Evolutionary conservation across 495 filamentous ascomycete genomes (phyloP).

Genomic region (Tuber microsphaerosporum): DNA sequence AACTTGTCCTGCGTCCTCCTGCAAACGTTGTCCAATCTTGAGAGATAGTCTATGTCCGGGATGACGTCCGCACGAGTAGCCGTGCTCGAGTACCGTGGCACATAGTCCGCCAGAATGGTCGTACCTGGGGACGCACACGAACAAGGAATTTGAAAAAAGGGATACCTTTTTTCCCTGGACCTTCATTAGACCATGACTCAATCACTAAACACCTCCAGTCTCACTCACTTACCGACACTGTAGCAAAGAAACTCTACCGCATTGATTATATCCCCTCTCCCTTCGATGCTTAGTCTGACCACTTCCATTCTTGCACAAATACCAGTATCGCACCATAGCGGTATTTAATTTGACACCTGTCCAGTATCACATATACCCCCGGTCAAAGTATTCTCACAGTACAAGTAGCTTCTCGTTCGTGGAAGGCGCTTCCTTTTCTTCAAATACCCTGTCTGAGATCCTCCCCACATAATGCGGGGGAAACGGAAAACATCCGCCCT

Average conservation of each 20-base stretch:
- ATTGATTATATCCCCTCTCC: not conserved
- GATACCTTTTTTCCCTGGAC: not conserved
- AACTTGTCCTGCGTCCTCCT: not conserved
- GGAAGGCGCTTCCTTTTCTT: not conserved
- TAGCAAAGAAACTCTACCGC: not conserved
- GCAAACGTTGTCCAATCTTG: not conserved
- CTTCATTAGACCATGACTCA: not conserved
- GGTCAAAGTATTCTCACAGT: not conserved
- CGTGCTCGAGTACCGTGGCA: not conserved
- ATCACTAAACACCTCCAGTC: not conserved
- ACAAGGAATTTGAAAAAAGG: not conserved
- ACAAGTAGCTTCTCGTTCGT: not conserved
- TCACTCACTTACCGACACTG: too few relatives aligned
- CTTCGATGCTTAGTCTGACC: not conserved
- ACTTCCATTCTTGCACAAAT: not conserved
- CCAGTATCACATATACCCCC: not conserved
- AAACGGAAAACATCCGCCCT: not conserved
- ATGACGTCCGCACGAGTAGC: not conserved
- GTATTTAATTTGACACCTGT: too few relatives aligned
- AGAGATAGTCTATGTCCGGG: not conserved
- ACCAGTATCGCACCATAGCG: not conserved
- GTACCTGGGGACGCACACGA: not conserved
- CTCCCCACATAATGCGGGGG: not conserved
- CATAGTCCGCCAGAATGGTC: not conserved
- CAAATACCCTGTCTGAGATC: not conserved